Base-by-base conservation (phyloP, 1,284 basidiomycete species). In the Apiotrichum domesticum region DNA sequence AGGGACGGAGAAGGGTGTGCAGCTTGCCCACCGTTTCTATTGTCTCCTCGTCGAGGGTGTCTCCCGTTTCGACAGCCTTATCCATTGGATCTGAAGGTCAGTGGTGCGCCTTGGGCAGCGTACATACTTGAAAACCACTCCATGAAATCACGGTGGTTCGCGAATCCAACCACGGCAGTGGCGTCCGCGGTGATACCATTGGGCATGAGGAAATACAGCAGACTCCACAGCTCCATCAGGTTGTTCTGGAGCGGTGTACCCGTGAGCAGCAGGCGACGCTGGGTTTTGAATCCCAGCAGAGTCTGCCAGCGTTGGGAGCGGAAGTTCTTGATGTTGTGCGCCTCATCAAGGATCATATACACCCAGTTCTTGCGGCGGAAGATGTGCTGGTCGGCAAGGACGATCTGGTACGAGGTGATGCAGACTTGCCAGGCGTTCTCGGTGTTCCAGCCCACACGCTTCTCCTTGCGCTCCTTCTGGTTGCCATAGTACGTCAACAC, bases 241-340 rank as follows among this genome's bases (percentile, higher is more conserved):
- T 97, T 97, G 71, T 98, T 97, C 76, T 98, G 93, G 51, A 98
- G 80, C 0, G 94, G 94, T 0, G 94, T 98, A 1, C 93, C 93
- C 0, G 93, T 98, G 51, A 98, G 79, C 51, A 97, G 80, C 15
- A 98, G 77, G 7, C 94, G 84, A 35, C 90, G 84, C 67, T 90
- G 88, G 4, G 92, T 90, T 51, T 90, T 86, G 78, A 97, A 96
- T 80, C 92, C 89, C n/a, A 97, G 81, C 35, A 98, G 77, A 11
- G 87, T 93, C 71, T 93, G 92, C 94, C 94, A 97, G 48, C 94
- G 84, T 74, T 97, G 92, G 1, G 88, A 91, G 65, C 87, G 87
- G 78, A 96, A 97, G 77, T 97, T 98, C 79, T 97, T 97, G 84
- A 98, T 96, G 84, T 97, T 95, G 71, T 98, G 93, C 7, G 93